Evolutionary conservation across 257 asterid species (phyloP).

Genomic region (Ophiorrhiza pumila): DNA sequence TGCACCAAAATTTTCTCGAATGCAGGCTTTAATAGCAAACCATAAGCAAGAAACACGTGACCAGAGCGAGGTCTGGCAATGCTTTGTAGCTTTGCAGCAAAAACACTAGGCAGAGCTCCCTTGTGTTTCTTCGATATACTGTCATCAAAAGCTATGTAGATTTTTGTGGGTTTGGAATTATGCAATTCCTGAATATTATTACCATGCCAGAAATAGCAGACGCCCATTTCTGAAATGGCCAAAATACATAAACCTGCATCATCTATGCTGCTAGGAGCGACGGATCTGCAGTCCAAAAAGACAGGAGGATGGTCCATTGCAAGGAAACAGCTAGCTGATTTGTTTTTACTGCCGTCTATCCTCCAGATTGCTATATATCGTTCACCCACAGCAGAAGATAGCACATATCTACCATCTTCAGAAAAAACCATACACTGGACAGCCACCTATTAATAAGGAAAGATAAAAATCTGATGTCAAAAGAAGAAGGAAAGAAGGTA

Average conservation of each 20-base stretch:
- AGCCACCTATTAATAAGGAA: constrained; percentile 50
- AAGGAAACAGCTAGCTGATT: constrained; percentile 58
- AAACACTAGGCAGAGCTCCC: constrained; percentile 52
- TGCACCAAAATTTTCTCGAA: constrained; percentile 74
- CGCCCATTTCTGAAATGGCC: constrained; percentile 86
- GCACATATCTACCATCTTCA: constrained; percentile 69
- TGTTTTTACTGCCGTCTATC: constrained; percentile 63
- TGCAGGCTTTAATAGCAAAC: constrained; percentile 70
- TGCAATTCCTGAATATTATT: constrained; percentile 57
- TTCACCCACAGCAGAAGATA: constrained; percentile 79
- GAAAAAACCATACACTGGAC: constrained; percentile 82
- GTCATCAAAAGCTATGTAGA: constrained; percentile 48
- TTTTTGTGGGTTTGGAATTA: constrained; percentile 66
- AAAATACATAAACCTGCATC: constrained; percentile 56
- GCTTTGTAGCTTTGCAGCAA: constrained; percentile 76
- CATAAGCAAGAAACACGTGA: constrained; percentile 70
- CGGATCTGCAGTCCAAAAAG: constrained; percentile 59
- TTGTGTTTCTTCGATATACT: constrained; percentile 43
- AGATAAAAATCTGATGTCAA: constrained; percentile 2
- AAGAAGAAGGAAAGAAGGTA: not conserved
- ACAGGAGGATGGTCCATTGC: constrained; percentile 93
- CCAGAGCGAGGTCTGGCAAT: constrained; percentile 46
- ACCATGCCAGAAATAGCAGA: constrained; percentile 87
- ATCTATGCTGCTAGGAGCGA: constrained; percentile 33
- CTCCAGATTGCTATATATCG: constrained; percentile 79